Evolutionary conservation across 2,329 filamentous ascomycete genomes (phyloP), one percentile per base, ranked within the genome.

Genomic region (Beauveria asiatica): DNA sequence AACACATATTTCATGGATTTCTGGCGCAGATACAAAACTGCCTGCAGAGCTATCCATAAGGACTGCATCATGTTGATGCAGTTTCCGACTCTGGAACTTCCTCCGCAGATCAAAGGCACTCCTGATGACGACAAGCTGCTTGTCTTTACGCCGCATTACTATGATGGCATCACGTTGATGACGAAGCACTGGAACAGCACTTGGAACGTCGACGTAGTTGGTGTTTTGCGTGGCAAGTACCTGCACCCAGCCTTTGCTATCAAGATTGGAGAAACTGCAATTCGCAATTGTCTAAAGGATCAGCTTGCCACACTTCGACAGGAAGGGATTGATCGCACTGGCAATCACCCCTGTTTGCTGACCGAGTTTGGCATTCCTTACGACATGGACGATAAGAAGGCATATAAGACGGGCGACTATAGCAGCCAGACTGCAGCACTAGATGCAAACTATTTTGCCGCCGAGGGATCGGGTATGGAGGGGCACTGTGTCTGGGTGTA

Each of bases 161-260:
- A 99, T 72, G 94, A 99, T 67, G 94, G 94, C 11, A 88, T 99
- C 60, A 99, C 94, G 0, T 80, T 99, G 4, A 89, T 99, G 82
- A 97, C 91, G 13, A 99, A 99, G 75, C 96, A 96, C 73, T 99
- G 94, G 94, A 99, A 97, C 70, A 88, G 92, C 44, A 86, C 88
- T 17, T 99, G 94, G 89, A 99, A 99, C 66, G 89, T 99, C 8
- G 94, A 99, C 70, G 90, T 99, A 5, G 85, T 99, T 55, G 94
- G 94, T 2, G 84, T 99, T 16, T 78, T 99, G 48, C 87, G 94
- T 50, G 94, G 94, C 13, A 88, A 87, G 65, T 99, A 99, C 69
- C 79, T 89, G 65, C 89, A 88, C 23, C 94, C 94, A 13, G 90
- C 90, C 0, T 93, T 99, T 70, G 94, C 91, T 3, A 88, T 99